phyloP scores from a whole-genome alignment of 805 yeast genomes.

The Candida ulmi region DNA sequence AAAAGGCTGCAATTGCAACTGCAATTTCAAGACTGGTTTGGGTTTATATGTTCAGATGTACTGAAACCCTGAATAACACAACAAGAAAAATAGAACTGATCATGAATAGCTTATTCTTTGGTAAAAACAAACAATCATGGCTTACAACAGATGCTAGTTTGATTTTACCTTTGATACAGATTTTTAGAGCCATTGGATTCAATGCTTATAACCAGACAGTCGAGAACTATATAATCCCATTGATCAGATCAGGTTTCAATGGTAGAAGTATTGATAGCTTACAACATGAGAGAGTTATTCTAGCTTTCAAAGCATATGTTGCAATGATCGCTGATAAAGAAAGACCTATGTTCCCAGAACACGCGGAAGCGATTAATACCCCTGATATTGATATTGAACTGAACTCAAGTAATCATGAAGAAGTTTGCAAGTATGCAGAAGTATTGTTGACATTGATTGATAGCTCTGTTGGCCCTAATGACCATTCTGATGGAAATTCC shows the following conservation, averaged over 20 bases:
- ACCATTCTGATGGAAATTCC: slow-evolving; percentile 22
- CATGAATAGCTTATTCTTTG: slow-evolving; percentile 49
- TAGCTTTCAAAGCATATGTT: slow-evolving; percentile 68
- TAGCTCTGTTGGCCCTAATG: slow-evolving; percentile 41
- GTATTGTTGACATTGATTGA: slow-evolving; percentile 57
- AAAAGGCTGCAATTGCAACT: slow-evolving; percentile 51
- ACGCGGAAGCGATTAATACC: slow-evolving; percentile 26
- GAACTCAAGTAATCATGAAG: slow-evolving; percentile 52
- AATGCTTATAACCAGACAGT: slow-evolving; percentile 73
- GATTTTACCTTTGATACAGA: slow-evolving; percentile 61
- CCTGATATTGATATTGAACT: slow-evolving; percentile 27
- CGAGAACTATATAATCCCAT: slow-evolving; percentile 70
- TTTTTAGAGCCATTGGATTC: slow-evolving; percentile 73
- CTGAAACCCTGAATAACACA: slow-evolving; percentile 86
- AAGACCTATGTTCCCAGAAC: slow-evolving; percentile 71
- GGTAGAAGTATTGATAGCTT: slow-evolving; percentile 54
- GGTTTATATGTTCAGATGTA: slow-evolving; percentile 83
- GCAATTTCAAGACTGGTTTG: slow-evolving; percentile 74
- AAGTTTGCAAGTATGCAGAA: slow-evolving; percentile 55
- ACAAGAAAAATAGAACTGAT: slow-evolving; percentile 69
- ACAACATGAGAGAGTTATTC: slow-evolving; percentile 62
- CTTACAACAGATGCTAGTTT: slow-evolving; percentile 55
- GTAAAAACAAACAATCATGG: slow-evolving; percentile 72
- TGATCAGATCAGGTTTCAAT: slow-evolving; percentile 57
- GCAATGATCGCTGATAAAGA: slow-evolving; percentile 63